Evolutionary conservation across 1,284 basidiomycete species (phyloP).

Genomic region (Boletus subluridellus): DNA sequence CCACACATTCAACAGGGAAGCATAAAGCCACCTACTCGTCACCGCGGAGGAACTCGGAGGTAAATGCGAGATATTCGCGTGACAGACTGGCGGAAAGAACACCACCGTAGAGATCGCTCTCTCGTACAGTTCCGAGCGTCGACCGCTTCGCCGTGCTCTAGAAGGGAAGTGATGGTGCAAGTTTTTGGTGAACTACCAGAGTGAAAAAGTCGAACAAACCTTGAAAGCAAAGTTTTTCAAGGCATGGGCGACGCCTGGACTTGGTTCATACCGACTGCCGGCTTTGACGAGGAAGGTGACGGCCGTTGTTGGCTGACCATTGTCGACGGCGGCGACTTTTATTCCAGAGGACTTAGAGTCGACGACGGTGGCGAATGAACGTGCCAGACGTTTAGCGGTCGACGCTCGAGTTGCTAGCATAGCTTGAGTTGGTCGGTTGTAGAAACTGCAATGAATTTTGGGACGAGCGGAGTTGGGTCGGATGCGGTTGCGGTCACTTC

Average conservation of each 20-base stretch:
- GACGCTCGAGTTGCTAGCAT: conserved; percentile 64
- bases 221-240: conserved; percentile 98
- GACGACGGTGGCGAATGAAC: conserved; percentile 76
- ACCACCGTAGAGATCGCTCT: conserved; percentile 93
- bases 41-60: conserved; percentile 92
- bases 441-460: conserved; percentile 8
- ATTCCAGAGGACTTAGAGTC: conserved; percentile 64
- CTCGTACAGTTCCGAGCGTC: conserved; percentile 86
- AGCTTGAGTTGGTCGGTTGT: conserved; percentile 3
- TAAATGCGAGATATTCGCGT: conserved; percentile 88
- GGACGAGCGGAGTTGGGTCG: conserved; percentile 25
- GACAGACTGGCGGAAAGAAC: conserved; percentile 83
- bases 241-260: conserved; percentile 84
- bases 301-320: conserved; percentile 75
- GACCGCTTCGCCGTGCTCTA: conserved; percentile 84
- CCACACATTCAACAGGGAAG: not conserved
- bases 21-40: conserved; percentile 77
- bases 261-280: conserved; percentile 82
- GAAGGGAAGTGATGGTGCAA: not conserved
- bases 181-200: conserved; percentile 10
- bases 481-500: conserved; percentile 12
- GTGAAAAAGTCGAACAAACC: conserved; percentile 46
- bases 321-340: conserved; percentile 82
- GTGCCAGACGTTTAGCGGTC: conserved; percentile 54
- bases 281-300: conserved; percentile 90